A percentile compares a stretch with the other conserved stretches of the same genome.
These are phyloP conservation scores for Irpex sp. DNA, from an alignment of 1,284 basidiomycete genomes.

Conservation along the genomic window DNA sequence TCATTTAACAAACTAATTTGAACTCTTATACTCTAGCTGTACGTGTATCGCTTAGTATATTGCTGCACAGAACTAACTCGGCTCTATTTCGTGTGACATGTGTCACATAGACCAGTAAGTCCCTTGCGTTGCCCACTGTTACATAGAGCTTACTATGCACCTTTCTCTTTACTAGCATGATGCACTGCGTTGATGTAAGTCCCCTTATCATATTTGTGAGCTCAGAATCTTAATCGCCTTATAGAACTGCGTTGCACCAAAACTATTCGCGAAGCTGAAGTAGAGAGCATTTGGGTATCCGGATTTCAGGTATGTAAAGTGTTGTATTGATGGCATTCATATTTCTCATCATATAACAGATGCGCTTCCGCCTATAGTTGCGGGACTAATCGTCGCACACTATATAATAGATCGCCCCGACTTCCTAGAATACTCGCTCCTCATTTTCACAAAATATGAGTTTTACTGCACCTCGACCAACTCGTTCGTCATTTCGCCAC, in stretches of 20 bases:
- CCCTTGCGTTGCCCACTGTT: neutral
- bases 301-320: neutral
- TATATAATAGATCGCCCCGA: neutral
- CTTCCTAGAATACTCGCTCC: neutral
- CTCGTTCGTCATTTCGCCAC: too few species aligned
- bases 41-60: slow-evolving; percentile 37
- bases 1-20: neutral
- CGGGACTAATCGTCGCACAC: neutral
- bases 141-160: slow-evolving; percentile 13
- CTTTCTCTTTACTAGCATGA: slow-evolving; percentile 63
- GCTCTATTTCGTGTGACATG: slow-evolving; percentile 12
- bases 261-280: slow-evolving; percentile 79
- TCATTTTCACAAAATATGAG: neutral
- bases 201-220: neutral
- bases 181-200: slow-evolving; percentile 91
- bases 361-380: neutral
- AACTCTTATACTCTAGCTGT: slow-evolving; percentile 49
- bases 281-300: slow-evolving; percentile 32
- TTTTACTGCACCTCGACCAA: neutral
- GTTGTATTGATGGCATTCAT: neutral
- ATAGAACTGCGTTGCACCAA: slow-evolving; percentile 84
- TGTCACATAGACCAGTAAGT: slow-evolving; percentile 69
- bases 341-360: neutral
- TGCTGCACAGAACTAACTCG: slow-evolving; percentile 11
- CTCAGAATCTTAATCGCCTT: slow-evolving; percentile 4